These are phyloP conservation scores for Hygrophila difformis DNA, from an alignment of 257 asterid genomes.

Conservation along the genomic window DNA sequence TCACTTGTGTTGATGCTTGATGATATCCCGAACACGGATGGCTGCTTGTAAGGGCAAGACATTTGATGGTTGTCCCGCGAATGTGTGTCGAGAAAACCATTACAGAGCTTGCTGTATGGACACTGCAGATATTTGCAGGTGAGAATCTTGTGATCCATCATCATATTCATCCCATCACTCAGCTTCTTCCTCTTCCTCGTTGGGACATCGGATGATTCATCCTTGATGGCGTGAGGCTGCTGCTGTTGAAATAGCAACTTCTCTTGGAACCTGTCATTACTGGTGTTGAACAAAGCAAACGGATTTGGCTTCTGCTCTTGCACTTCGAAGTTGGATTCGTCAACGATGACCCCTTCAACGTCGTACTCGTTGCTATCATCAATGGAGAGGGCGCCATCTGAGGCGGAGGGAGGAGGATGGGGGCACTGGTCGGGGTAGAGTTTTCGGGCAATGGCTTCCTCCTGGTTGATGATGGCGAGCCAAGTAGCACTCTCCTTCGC, in stretches of 20 bases:
- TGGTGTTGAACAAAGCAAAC: slow-evolving; percentile 28
- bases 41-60: slow-evolving; percentile 41
- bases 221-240: slow-evolving; percentile 25
- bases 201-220: slow-evolving; percentile 40
- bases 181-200: slow-evolving; percentile 63
- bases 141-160: slow-evolving; percentile 47
- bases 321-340: slow-evolving; percentile 38
- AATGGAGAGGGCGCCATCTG: slow-evolving; percentile 36
- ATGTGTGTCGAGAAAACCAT: slow-evolving; percentile 51
- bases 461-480: slow-evolving; percentile 70
- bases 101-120: slow-evolving; percentile 49
- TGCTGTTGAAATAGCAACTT: slow-evolving; percentile 30
- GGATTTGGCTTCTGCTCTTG: slow-evolving; percentile 67
- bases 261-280: slow-evolving; percentile 30
- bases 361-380: slow-evolving; percentile 68
- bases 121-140: slow-evolving; percentile 67
- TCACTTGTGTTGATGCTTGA: slow-evolving; percentile 31
- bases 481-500: slow-evolving; percentile 90
- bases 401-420: slow-evolving; percentile 29
- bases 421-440: slow-evolving; percentile 58
- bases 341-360: slow-evolving; percentile 58
- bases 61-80: slow-evolving; percentile 65
- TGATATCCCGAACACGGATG: slow-evolving; percentile 34
- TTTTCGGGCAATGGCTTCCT: slow-evolving; percentile 66
- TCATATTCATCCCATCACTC: slow-evolving; percentile 26